Percentiles rank a stretch among this genome's conserved stretches.
phyloP scores from a whole-genome alignment of 78 protist genomes.

The slime mould (Dictyostelium discoideum) region DNA sequence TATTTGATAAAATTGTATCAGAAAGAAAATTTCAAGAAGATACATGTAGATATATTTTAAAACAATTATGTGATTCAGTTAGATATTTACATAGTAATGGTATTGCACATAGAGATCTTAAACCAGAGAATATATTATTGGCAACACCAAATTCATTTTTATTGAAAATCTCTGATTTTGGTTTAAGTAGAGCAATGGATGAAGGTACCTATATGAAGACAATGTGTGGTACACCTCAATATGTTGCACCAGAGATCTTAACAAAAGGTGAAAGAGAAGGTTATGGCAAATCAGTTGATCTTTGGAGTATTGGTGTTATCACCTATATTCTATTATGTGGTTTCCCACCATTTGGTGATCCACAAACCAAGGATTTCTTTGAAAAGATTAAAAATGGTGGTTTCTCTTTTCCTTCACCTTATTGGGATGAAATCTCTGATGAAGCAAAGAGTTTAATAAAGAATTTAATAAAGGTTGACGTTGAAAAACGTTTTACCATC shows the following conservation, averaged over 20 bases:
- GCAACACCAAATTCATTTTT: conserved; percentile 10
- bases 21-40: conserved; percentile 71
- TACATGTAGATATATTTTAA: conserved; percentile 39
- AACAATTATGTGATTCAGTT: conserved; percentile 75
- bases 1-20: conserved; percentile 77
- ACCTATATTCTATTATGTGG: conserved; percentile 69
- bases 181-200: conserved; percentile 69
- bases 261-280: conserved; percentile 76
- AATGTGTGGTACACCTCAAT: conserved; percentile 85
- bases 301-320: conserved; percentile 85
- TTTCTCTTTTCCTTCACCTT: conserved; percentile 79
- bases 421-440: conserved; percentile 78
- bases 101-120: conserved; percentile 85
- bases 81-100: conserved; percentile 69
- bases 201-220: conserved; percentile 82
- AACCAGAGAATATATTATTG: conserved; percentile 83
- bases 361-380: conserved; percentile 44
- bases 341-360: conserved; percentile 79
- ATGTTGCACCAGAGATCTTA: conserved; percentile 66
- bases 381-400: conserved; percentile 61
- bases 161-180: conserved; percentile 77
- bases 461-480: conserved; percentile 57
- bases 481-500: conserved; percentile 42
- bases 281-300: conserved; percentile 78
- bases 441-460: conserved; percentile 48